Evolutionary conservation across 1,284 basidiomycete genomes (phyloP), one percentile per base, ranked within the genome.

Genomic region (Cryptococcus jaspeensis): DNA sequence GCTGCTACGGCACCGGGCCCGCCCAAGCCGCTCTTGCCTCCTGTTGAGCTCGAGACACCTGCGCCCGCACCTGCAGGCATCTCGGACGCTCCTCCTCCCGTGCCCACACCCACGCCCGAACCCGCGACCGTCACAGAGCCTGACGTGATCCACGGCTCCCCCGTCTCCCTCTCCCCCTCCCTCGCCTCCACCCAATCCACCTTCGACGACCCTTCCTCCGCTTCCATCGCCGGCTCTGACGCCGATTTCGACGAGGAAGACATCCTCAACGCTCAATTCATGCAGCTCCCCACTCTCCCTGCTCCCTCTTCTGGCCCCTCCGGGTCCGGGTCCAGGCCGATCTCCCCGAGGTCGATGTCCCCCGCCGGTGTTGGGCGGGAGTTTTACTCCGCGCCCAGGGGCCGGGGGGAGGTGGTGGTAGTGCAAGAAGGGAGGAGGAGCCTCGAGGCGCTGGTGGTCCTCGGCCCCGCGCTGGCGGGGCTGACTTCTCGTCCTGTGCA

Each of bases 241-340:
- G 20, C 36, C 37, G 51, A 43, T 40, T 39, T 25, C 42, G 51
- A 53, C 13, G 57, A 39, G 8, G 56, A 64, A 25, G 63, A 63
- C 36, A 38, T 62, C 12, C 40, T 51, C 16, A 54, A 60, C 36
- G 62, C 66, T 15, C 61, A 63, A 43, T 39, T 65, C 6, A 57
- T 64, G 55, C 61, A 64, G 35, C 50, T 64, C 16, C 48, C 48
- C 12, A 60, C 63, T 12, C 59, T 61, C 20, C 50, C 54, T 13
- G 61, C 65, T 5, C 44, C 60, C 28, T 4, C 28, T n/a, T n/a
- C 28, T 4, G 28, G 28, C 28, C 28, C 28, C 28, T n/a, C n/a
- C n/a, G n/a, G n/a, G n/a, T n/a, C n/a, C n/a, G n/a, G n/a, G n/a
- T n/a, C n/a, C n/a, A n/a, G n/a, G n/a, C n/a, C n/a, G n/a, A n/a